Base-by-base conservation (phyloP, 768 basidiomycete species). In the Tricholoma sp. region DNA sequence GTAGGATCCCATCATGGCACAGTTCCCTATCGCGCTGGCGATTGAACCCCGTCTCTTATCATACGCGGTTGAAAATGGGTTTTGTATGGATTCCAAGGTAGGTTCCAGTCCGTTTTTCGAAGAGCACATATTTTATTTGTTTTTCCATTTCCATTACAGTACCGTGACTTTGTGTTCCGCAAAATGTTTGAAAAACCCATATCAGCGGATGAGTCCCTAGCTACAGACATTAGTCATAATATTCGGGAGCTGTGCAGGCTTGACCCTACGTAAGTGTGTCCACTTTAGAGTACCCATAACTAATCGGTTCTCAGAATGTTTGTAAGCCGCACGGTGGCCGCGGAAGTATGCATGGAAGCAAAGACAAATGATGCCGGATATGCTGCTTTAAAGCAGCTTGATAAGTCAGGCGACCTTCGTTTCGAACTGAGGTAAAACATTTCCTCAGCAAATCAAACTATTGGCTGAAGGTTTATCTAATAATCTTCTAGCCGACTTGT, bases 121-220 rank as follows among this genome's bases (percentile, higher is more conserved):
- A 55, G 31, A 49, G 37, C 10, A n/a, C 16, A n/a, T 47, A 37
- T 29, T 51, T 24, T 55, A 45, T 41, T 55, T 19, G 54, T 21
- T 35, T 47, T 57, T 60, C 27, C 32, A 21, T 29, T 32, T 57
- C 10, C 56, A 3, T 31, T 55, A 32, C 59, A 91, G 88, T 89
- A 91, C 68, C 87, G 88, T 47, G 84, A 91, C 66, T 91, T 90
- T 63, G 84, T 91, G n/a, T 90, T 91, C 67, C 85, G 89, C 49
- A 89, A 89, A 69, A 90, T 91, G 82, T 91, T 91, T 61, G 87
- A 89, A 68, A 81, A 83, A 59, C 76, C 78, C 16, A 62, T 77
- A 1, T 63, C 67, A 21, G 72, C 79, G 19, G 78, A 76, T 56
- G 84, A 84, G 16, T 76, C 76, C 22, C 77, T 79, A 41, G 73